A percentile compares a stretch with the other conserved stretches of the same genome.
phyloP scores from a whole-genome alignment of 2,329 filamentous ascomycete genomes.

The Pseudocercospora macadamiae region DNA sequence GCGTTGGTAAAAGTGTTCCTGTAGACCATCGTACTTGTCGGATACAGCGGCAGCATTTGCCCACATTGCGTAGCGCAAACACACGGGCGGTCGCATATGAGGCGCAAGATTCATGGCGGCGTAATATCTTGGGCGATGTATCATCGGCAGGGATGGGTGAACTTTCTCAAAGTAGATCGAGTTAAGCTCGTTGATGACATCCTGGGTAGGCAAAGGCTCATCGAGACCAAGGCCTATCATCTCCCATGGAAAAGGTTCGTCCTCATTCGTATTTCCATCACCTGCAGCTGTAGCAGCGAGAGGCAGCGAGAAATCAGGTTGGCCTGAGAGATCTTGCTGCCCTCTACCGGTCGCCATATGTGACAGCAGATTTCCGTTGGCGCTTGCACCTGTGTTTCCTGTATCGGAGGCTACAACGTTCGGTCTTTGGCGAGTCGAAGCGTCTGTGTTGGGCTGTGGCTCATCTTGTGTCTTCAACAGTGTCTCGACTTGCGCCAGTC shows the following conservation, averaged over 20 bases:
- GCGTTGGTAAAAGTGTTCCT: conserved; percentile 86
- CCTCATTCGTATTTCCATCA: conserved; percentile 18
- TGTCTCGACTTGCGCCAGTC: conserved; percentile 84
- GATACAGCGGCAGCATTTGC: conserved; percentile 83
- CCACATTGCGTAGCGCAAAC: conserved; percentile 94
- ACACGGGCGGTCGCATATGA: conserved; percentile 80
- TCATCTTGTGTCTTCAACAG: conserved; percentile 73
- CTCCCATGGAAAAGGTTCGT: conserved; percentile 72
- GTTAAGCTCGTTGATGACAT: conserved; percentile 85
- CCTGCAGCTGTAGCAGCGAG: conserved; percentile 13
- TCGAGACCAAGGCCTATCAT: conserved; percentile 80
- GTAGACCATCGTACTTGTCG: conserved; percentile 78
- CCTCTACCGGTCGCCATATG: conserved; percentile 14
- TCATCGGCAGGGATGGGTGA: conserved; percentile 82
- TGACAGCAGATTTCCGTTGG: conserved; percentile 17
- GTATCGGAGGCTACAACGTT: background rate
- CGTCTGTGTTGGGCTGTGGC: background rate
- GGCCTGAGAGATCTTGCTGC: conserved; percentile 13
- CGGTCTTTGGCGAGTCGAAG: background rate
- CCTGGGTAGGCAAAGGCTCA: conserved; percentile 75
- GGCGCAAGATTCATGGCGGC: conserved; percentile 89
- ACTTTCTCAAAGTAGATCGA: conserved; percentile 89
- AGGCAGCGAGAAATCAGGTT: conserved; percentile 13
- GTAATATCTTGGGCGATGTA: conserved; percentile 84
- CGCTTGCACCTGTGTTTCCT: background rate